These are phyloP conservation scores for Lentinula raphanica DNA, from an alignment of 768 basidiomycete species.

Conservation along the genomic window DNA sequence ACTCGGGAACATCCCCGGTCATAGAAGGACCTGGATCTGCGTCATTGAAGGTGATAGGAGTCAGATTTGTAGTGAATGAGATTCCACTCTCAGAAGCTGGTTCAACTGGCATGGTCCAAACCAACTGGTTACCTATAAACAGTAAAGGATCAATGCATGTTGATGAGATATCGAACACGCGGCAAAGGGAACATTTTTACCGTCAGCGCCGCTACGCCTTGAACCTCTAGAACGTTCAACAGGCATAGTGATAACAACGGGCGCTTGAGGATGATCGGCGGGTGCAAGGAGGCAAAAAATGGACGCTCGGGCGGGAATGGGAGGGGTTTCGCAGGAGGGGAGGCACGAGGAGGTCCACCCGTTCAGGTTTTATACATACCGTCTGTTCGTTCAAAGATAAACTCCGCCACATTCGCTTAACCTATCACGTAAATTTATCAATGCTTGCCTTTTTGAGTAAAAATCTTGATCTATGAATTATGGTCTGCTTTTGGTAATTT, in stretches of 20 bases:
- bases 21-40: constrained; percentile 32
- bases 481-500: not conserved
- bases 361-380: constrained; percentile 3
- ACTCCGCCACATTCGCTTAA: constrained; percentile 6
- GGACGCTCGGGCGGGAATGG: constrained; percentile 1
- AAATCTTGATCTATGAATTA: not conserved
- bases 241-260: constrained; percentile 36
- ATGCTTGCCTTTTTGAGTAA: not conserved
- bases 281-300: constrained; percentile 1
- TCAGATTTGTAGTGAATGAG: constrained; percentile 55
- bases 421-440: not conserved
- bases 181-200: constrained; percentile 22
- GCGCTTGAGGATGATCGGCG: not conserved
- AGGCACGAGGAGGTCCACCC: constrained; percentile 4
- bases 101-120: constrained; percentile 43
- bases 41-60: constrained; percentile 53
- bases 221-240: constrained; percentile 38
- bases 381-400: not conserved
- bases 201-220: constrained; percentile 29
- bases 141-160: not conserved
- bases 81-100: constrained; percentile 31
- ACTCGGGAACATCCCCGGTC: constrained; percentile 27
- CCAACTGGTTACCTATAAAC: constrained; percentile 33
- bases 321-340: constrained; percentile 10
- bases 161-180: not conserved